Evolutionary conservation across 2,329 filamentous ascomycete genomes (phyloP).

Genomic region (Calonectria hawksworthii): DNA sequence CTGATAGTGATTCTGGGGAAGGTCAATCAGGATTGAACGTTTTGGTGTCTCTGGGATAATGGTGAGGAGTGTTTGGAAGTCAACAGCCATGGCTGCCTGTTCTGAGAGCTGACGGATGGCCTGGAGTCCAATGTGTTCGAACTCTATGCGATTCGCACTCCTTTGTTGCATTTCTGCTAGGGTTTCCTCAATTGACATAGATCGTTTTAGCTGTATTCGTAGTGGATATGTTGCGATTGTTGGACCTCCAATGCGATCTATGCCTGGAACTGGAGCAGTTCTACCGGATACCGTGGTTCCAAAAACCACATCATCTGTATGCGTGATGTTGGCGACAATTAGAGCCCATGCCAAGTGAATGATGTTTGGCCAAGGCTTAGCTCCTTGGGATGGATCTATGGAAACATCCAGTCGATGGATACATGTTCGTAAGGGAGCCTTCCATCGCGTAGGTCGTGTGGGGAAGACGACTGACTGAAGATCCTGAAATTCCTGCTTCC

Average conservation of each 20-base stretch:
- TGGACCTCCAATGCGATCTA: background rate
- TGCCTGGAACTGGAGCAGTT: background rate
- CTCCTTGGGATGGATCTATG: background rate
- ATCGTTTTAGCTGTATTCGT: background rate
- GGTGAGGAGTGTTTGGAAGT: constrained; percentile 8
- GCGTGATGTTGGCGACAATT: background rate
- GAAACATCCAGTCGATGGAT: background rate
- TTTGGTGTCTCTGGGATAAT: background rate
- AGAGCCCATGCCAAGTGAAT: constrained; percentile 15
- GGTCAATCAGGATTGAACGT: background rate
- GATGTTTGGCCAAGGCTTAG: background rate
- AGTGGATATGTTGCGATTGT: constrained; percentile 6
- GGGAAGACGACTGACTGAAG: background rate
- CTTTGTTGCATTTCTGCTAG: background rate
- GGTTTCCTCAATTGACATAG: background rate
- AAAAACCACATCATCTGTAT: background rate
- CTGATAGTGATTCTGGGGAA: background rate
- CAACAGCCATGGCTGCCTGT: background rate
- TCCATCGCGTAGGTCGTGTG: background rate
- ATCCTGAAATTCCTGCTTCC: background rate
- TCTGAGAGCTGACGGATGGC: background rate
- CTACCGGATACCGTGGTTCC: background rate
- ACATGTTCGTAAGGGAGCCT: background rate
- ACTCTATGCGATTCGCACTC: background rate
- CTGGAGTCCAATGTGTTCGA: constrained; percentile 5